Evolutionary conservation across 2,329 filamentous ascomycete species (phyloP).

Genomic region (Neonectria punicea): DNA sequence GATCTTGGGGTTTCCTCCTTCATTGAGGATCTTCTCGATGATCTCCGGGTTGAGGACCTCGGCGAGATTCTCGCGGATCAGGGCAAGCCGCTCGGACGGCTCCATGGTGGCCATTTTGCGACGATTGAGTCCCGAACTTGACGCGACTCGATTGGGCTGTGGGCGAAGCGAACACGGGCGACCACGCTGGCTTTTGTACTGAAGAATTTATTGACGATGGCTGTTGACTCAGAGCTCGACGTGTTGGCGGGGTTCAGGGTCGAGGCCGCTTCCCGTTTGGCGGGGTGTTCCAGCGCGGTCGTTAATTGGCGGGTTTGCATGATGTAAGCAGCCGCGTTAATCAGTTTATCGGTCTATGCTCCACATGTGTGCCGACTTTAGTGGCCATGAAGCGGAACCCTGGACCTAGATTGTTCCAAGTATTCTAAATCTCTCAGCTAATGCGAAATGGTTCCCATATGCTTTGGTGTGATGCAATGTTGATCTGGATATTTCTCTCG

Average conservation of each 20-base stretch:
- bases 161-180: not conserved
- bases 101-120: constrained; percentile 17
- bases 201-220: not conserved
- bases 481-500: too few species aligned
- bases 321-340: constrained; percentile 19
- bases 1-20: constrained; percentile 78
- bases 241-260: constrained; percentile 23
- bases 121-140: not conserved
- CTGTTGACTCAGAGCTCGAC: constrained; percentile 20
- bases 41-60: constrained; percentile 89
- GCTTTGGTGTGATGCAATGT: too few species aligned
- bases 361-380: not conserved
- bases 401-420: too few species aligned
- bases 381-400: not conserved
- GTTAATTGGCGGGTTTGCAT: constrained; percentile 1
- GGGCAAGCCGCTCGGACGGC: constrained; percentile 69
- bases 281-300: constrained; percentile 4
- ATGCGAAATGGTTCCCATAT: too few species aligned
- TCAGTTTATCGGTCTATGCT: constrained; percentile 4
- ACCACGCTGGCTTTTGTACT: constrained; percentile 6
- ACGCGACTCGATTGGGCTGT: not conserved
- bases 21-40: constrained; percentile 76
- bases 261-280: constrained; percentile 17
- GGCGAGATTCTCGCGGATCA: constrained; percentile 83
- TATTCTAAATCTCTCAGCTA: too few species aligned